These are phyloP conservation scores for Clarireedia sp. DNA, from an alignment of 2,329 filamentous ascomycete species.

Conservation along the genomic window DNA sequence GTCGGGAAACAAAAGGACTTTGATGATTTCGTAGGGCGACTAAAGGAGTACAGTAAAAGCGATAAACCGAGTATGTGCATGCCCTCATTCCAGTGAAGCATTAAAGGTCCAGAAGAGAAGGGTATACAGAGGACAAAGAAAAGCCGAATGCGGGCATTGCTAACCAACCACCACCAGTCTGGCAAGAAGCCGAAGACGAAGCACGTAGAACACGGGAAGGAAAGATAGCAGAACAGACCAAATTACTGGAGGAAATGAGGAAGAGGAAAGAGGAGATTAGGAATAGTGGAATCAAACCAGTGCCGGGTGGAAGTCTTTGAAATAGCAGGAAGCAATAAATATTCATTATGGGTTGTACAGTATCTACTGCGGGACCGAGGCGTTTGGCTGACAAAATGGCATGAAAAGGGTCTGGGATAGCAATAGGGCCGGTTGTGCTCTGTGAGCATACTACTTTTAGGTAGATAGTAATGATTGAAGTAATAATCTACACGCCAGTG, in stretches of 20 bases:
- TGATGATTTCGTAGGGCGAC: slow-evolving; percentile 71
- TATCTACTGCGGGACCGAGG: not conserved
- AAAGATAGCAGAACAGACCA: slow-evolving; percentile 30
- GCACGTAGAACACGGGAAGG: slow-evolving; percentile 31
- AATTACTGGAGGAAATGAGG: slow-evolving; percentile 32
- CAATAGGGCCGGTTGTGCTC: no score
- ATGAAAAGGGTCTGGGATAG: no score
- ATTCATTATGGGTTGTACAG: not conserved
- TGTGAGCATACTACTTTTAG: no score
- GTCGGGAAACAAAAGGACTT: slow-evolving; percentile 75
- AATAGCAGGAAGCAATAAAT: not conserved
- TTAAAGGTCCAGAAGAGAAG: not conserved
- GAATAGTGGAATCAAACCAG: slow-evolving; percentile 20
- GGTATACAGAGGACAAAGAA: not conserved
- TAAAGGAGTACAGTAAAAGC: slow-evolving; percentile 86
- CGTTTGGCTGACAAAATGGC: not conserved
- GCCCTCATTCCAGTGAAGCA: not conserved
- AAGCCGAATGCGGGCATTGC: not conserved
- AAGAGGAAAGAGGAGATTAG: slow-evolving; percentile 36
- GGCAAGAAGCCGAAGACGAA: slow-evolving; percentile 37
- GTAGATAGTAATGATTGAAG: no score
- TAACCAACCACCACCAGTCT: slow-evolving; percentile 30
- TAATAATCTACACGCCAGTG: no score
- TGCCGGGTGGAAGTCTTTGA: slow-evolving; percentile 23
- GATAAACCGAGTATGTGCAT: slow-evolving; percentile 73